phyloP scores from a whole-genome alignment of 768 basidiomycete species.

The Boletus vermiculosoides region DNA sequence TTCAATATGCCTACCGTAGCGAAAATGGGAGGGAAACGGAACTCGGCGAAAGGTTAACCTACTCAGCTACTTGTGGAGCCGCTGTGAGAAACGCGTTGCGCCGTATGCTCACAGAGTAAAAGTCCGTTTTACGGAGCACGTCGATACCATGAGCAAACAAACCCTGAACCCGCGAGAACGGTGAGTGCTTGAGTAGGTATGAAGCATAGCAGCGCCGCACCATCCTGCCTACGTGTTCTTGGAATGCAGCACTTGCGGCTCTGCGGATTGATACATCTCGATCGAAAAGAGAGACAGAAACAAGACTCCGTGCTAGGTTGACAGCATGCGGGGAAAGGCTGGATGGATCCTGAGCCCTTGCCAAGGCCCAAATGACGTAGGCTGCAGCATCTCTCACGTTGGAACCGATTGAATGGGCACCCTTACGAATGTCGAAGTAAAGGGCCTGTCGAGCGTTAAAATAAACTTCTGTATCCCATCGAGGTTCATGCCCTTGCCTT shows the following conservation, averaged over 20 bases:
- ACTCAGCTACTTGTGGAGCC: slow-evolving; percentile 87
- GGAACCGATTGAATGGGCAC: slow-evolving; percentile 90
- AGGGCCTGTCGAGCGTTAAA: slow-evolving; percentile 58
- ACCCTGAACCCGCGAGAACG: slow-evolving; percentile 48
- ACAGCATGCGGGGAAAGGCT: slow-evolving; percentile 60
- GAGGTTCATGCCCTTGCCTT: slow-evolving; percentile 50
- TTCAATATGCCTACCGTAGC: slow-evolving; percentile 60
- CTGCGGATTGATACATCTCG: slow-evolving; percentile 92
- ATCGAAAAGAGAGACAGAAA: slow-evolving; percentile 84
- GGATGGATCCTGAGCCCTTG: slow-evolving; percentile 66
- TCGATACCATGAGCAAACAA: slow-evolving; percentile 94
- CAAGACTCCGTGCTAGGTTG: slow-evolving; percentile 66
- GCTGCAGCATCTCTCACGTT: slow-evolving; percentile 93
- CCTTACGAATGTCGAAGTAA: slow-evolving; percentile 88
- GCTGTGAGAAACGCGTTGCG: slow-evolving; percentile 82
- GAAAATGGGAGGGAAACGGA: slow-evolving; percentile 5
- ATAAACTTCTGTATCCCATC: slow-evolving; percentile 11
- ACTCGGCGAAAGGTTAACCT: slow-evolving; percentile 33
- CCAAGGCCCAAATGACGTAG: slow-evolving; percentile 94
- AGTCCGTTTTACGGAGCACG: slow-evolving; percentile 88
- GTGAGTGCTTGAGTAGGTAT: slow-evolving; percentile 10
- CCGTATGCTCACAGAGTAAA: slow-evolving; percentile 87
- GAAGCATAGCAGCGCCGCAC: slow-evolving; percentile 44
- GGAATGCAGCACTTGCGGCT: slow-evolving; percentile 96
- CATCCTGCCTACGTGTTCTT: slow-evolving; percentile 93